A percentile compares a stretch with the other conserved stretches of the same genome.
phyloP scores from a whole-genome alignment of 768 basidiomycete species.

The Podaxis mareebaensis region DNA sequence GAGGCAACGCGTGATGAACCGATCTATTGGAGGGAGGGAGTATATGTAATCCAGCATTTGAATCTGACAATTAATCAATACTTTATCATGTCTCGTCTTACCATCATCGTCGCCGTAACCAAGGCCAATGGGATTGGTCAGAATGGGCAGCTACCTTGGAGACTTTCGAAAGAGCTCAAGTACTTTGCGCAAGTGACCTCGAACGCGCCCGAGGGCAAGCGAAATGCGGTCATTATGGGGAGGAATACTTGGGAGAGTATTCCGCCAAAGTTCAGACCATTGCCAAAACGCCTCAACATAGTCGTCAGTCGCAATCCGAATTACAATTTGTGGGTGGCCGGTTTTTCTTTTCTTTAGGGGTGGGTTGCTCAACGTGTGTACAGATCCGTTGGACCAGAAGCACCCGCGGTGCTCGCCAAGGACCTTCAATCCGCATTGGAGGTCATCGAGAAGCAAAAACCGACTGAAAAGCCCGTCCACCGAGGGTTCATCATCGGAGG shows the following conservation, averaged over 20 bases:
- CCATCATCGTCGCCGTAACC: slow-evolving; percentile 94
- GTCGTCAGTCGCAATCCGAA: slow-evolving; percentile 65
- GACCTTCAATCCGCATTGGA: slow-evolving; percentile 44
- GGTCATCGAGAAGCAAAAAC: slow-evolving; percentile 26
- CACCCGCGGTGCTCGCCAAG: slow-evolving; percentile 36
- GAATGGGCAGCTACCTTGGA: slow-evolving; percentile 81
- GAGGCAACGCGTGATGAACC: background rate
- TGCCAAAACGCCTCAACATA: slow-evolving; percentile 74
- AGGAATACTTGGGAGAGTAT: slow-evolving; percentile 98
- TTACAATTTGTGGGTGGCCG: slow-evolving; percentile 59
- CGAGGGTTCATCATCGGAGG: slow-evolving; percentile 90
- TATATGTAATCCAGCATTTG: slow-evolving; percentile 4
- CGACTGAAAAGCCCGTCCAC: slow-evolving; percentile 34
- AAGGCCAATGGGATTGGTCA: slow-evolving; percentile 84
- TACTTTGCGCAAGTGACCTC: slow-evolving; percentile 88
- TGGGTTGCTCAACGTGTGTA: background rate
- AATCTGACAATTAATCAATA: background rate
- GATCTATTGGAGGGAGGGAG: background rate
- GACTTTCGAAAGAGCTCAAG: slow-evolving; percentile 82
- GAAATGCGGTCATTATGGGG: slow-evolving; percentile 92
- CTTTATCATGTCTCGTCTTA: slow-evolving; percentile 62
- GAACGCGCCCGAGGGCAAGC: slow-evolving; percentile 48
- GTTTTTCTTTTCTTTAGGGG: background rate
- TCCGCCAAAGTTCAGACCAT: slow-evolving; percentile 78
- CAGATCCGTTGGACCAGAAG: slow-evolving; percentile 20